Conservation (phyloP, 2,329 filamentous ascomycete species). For the Verticillium dahliae region DNA sequence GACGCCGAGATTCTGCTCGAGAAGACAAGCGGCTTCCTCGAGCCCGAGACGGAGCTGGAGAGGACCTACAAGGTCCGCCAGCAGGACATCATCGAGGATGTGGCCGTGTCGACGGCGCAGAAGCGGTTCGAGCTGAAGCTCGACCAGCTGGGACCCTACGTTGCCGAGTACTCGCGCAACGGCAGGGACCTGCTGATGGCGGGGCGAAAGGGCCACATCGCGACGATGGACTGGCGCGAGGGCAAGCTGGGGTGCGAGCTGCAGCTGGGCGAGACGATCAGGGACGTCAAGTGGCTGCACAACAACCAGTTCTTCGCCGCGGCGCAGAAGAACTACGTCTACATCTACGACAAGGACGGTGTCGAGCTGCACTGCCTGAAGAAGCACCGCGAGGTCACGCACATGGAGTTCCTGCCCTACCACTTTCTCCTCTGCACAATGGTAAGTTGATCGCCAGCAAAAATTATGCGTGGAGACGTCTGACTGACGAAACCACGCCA, state of each 20-base stretch:
- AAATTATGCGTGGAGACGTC: not conserved
- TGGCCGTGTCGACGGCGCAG: constrained; percentile 79
- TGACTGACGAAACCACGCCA: constrained; percentile 21
- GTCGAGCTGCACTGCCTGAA: constrained; percentile 88
- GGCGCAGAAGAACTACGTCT: constrained; percentile 92
- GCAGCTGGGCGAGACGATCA: constrained; percentile 82
- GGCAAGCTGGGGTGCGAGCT: constrained; percentile 88
- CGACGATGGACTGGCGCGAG: constrained; percentile 92
- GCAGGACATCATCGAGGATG: constrained; percentile 69
- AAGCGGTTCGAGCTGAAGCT: constrained; percentile 89
- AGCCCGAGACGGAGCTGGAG: constrained; percentile 83
- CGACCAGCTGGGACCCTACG: constrained; percentile 77
- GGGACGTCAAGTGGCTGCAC: constrained; percentile 87
- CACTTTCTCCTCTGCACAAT: constrained; percentile 89
- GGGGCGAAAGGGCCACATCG: constrained; percentile 88
- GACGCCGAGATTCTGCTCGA: constrained; percentile 94
- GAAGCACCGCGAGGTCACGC: constrained; percentile 84
- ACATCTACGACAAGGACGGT: constrained; percentile 89
- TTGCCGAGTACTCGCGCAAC: constrained; percentile 83
- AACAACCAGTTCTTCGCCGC: constrained; percentile 94
- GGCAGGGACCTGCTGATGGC: constrained; percentile 79
- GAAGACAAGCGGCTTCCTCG: constrained; percentile 77
- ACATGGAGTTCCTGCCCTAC: constrained; percentile 94
- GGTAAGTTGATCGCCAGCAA: constrained; percentile 38
- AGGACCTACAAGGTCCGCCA: constrained; percentile 89